A percentile compares a stretch with the other conserved stretches of the same genome.
Conservation (phyloP, 2,329 filamentous ascomycete species). For the Neofusicoccum kwambonambiense region DNA sequence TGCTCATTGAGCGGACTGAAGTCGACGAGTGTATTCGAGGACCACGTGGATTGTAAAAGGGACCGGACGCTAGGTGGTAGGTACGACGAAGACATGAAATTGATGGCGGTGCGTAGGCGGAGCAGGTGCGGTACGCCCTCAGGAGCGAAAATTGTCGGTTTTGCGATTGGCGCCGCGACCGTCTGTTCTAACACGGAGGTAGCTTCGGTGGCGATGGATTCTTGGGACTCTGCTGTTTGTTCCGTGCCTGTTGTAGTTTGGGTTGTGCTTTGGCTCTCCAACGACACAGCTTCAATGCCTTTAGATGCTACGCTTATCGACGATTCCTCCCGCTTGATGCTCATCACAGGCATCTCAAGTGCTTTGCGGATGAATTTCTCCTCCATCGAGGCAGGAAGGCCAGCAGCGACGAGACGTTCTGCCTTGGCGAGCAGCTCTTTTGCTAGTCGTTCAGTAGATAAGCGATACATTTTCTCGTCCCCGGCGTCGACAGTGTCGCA, state of each 20-base stretch:
- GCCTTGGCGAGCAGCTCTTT: constrained; percentile 69
- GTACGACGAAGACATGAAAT: constrained; percentile 65
- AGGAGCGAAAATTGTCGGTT: constrained; percentile 29
- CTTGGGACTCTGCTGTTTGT: constrained; percentile 23
- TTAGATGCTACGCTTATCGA: constrained; percentile 29
- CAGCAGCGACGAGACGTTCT: constrained; percentile 60
- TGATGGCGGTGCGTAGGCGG: constrained; percentile 62
- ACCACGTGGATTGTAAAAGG: constrained; percentile 45
- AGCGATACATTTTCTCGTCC: constrained; percentile 80
- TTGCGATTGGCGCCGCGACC: constrained; percentile 21
- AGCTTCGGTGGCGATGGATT: constrained; percentile 21
- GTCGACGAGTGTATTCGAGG: constrained; percentile 52
- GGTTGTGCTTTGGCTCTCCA: constrained; percentile 29
- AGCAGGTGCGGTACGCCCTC: constrained; percentile 58
- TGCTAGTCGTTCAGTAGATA: constrained; percentile 71
- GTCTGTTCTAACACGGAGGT: constrained; percentile 21
- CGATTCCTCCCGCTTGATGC: constrained; percentile 60
- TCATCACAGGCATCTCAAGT: constrained; percentile 73
- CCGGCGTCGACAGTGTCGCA: constrained; percentile 83
- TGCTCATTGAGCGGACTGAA: constrained; percentile 73
- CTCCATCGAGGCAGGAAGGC: constrained; percentile 78
- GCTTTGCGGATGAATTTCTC: constrained; percentile 76
- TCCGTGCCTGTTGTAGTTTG: constrained; percentile 38
- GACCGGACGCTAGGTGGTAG: constrained; percentile 45
- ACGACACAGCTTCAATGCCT: constrained; percentile 27